Percentiles rank a stretch among this genome's conserved stretches.
Conservation (phyloP, 2,329 filamentous ascomycete species). For the Paecilomyces dactylethromorphus region DNA sequence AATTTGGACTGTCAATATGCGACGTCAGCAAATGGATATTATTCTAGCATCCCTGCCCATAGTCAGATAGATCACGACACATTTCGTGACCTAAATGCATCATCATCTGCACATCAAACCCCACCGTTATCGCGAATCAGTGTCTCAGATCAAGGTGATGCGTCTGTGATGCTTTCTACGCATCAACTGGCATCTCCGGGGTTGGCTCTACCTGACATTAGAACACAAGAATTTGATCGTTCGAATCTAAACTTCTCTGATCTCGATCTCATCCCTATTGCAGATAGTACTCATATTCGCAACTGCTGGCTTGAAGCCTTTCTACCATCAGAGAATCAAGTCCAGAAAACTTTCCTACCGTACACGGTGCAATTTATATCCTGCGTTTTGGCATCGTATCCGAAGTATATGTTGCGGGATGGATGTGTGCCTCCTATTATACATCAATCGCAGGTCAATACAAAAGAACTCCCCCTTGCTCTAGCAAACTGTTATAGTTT, state of each 20-base stretch:
- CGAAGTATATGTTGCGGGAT: slow-evolving; percentile 11
- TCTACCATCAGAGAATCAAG: slow-evolving; percentile 8
- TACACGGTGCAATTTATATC: slow-evolving; percentile 18
- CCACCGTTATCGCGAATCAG: background rate
- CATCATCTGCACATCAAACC: background rate
- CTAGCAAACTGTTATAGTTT: slow-evolving; percentile 21
- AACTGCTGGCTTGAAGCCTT: slow-evolving; percentile 22
- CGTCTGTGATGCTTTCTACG: background rate
- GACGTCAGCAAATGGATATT: background rate
- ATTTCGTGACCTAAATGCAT: background rate
- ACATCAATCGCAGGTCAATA: slow-evolving; percentile 14
- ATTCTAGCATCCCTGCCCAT: background rate
- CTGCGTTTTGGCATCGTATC: slow-evolving; percentile 18
- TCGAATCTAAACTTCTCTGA: slow-evolving; percentile 6
- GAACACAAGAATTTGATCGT: background rate
- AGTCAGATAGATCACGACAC: background rate
- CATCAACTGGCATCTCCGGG: background rate
- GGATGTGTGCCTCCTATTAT: slow-evolving; percentile 16
- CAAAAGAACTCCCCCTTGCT: slow-evolving; percentile 4
- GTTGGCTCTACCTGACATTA: slow-evolving; percentile 6
- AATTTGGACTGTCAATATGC: slow-evolving; percentile 5
- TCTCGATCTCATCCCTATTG: slow-evolving; percentile 11
- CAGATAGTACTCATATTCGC: slow-evolving; percentile 17
- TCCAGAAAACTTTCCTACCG: slow-evolving; percentile 15
- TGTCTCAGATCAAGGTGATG: background rate